Conservation (phyloP, 345 rosid genomes). For the Lagerstroemia speciosa region DNA sequence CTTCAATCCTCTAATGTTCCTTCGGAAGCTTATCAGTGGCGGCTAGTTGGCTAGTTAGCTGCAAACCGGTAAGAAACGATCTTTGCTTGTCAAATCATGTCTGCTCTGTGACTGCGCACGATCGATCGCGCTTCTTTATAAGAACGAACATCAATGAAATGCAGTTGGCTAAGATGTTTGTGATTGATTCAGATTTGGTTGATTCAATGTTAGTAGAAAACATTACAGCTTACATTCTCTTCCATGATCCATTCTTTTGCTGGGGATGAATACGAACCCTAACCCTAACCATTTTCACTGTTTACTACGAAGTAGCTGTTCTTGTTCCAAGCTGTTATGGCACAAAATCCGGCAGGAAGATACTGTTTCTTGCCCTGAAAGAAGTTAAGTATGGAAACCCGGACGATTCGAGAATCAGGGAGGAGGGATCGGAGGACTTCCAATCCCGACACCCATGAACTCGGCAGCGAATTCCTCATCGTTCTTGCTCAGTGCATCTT, state of each 20-base stretch:
- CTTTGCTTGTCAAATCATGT: neutral
- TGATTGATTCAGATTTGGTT: too few species aligned
- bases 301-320: neutral
- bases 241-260: too few species aligned
- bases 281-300: neutral
- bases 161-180: too few species aligned
- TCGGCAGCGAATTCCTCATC: slow-evolving; percentile 75
- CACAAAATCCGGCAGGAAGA: too few species aligned
- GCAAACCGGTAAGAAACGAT: too few species aligned
- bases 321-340: neutral
- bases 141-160: too few species aligned
- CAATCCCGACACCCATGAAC: slow-evolving; percentile 40
- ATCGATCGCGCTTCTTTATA: too few species aligned
- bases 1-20: neutral
- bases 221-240: too few species aligned
- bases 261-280: too few species aligned
- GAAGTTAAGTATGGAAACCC: neutral
- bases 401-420: neutral
- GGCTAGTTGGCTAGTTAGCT: too few species aligned
- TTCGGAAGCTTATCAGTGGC: neutral
- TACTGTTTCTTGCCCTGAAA: too few species aligned
- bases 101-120: neutral
- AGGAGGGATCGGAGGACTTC: slow-evolving; percentile 16
- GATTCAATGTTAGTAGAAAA: too few species aligned
- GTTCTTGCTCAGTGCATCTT: slow-evolving; percentile 71